Evolutionary conservation across 139 green algal species (phyloP).

Genomic region (Closterium sp.): DNA sequence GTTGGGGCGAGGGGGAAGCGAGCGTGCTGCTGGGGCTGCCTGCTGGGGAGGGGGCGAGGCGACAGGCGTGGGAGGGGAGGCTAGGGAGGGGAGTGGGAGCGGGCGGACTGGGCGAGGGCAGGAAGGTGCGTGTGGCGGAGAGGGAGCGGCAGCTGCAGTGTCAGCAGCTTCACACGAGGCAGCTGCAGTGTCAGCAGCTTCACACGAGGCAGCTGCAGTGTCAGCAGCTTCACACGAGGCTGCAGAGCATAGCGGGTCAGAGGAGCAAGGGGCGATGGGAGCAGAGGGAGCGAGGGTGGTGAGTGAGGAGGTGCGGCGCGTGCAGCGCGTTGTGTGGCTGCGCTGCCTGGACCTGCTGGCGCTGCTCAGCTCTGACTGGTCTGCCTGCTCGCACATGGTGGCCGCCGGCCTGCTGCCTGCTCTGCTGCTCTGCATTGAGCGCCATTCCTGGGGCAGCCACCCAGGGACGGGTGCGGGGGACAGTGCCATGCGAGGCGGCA

Average conservation of each 20-base stretch:
- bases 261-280: not conserved
- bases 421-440: not conserved
- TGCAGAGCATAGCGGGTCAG: not conserved
- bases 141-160: not conserved
- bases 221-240: not conserved
- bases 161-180: not conserved
- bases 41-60: not conserved
- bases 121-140: not conserved
- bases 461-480: too few species aligned
- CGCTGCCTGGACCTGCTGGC: not conserved
- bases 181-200: not conserved
- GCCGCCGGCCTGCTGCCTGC: not conserved
- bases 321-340: not conserved
- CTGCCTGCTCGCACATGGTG: not conserved
- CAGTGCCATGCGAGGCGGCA: too few species aligned
- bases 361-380: not conserved
- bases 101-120: not conserved
- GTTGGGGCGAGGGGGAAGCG: not conserved
- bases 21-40: not conserved
- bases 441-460: not conserved
- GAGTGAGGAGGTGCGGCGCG: not conserved
- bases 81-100: not conserved
- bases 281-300: not conserved
- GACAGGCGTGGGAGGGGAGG: not conserved
- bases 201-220: not conserved